Conservation (phyloP, 108 stramenopile species). For the Parietichytrium sp. region DNA sequence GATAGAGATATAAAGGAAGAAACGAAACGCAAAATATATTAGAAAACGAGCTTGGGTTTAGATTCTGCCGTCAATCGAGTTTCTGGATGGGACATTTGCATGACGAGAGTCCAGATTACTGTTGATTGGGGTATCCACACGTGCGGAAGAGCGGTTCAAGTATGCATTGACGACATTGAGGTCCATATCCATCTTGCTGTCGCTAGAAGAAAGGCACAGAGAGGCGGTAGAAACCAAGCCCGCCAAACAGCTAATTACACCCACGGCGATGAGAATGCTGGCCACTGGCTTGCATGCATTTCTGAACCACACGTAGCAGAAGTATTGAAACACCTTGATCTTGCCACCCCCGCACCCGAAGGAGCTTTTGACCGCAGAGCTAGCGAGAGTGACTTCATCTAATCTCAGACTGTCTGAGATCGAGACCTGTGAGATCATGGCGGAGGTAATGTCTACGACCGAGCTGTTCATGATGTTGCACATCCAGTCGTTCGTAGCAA, state of each 20-base stretch:
- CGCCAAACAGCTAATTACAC: background rate
- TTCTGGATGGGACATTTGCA: too few species aligned
- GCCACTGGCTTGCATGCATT: background rate
- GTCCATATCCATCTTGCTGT: background rate
- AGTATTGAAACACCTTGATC: slow-evolving; percentile 10
- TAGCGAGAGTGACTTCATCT: background rate
- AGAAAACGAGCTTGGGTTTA: too few species aligned
- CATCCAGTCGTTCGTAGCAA: background rate
- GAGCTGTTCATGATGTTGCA: background rate
- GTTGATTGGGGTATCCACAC: too few species aligned
- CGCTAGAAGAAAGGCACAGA: background rate
- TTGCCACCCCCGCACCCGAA: slow-evolving; percentile 29
- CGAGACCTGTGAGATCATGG: background rate
- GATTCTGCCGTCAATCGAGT: too few species aligned
- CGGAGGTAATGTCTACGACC: background rate
- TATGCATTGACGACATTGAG: too few species aligned
- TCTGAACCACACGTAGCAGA: background rate
- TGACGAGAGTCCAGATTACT: too few species aligned
- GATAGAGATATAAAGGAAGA: too few species aligned
- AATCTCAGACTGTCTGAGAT: too few species aligned
- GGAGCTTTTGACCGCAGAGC: background rate
- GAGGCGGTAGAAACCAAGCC: background rate
- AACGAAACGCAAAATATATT: too few species aligned
- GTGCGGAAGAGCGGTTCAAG: too few species aligned
- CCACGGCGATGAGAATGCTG: background rate